Evolutionary conservation across 2,329 filamentous ascomycete species (phyloP), one percentile per base, ranked within the genome.

Genomic region (Pseudogymnoascus sp.): DNA sequence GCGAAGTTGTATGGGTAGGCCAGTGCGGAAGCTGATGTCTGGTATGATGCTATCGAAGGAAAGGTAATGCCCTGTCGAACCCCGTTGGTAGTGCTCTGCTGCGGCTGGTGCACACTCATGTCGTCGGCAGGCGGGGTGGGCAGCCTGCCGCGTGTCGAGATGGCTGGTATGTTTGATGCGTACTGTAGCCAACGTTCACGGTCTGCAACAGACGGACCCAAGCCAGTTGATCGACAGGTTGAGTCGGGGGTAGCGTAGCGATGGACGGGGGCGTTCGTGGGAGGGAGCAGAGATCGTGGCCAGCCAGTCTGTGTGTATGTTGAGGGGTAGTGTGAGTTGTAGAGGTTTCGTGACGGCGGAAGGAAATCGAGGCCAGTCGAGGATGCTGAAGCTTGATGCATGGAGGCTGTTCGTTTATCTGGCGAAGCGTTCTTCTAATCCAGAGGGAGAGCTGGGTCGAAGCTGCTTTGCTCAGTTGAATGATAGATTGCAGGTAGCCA

Each of bases 111-210:
- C 44, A 70, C 67, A n/a, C 78, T 75, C 82, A 84, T 78, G 50
- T 77, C 75, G 75, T 83, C 80, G 67, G 75, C 72, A 42, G 80
- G 81, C 61, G 81, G 81, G 64, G 80, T 82, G 70, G 74, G 76
- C 69, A 82, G 77, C 65, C 81, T 80, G 66, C 67, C 68, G 62
- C 68, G 67, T 35, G 59, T 38, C 33, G 33, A 42, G 31, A 68
- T 65, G 4, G 70, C 67, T 59, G 70, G 65, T 64, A 70, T 67
- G 44, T 68, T 65, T 42, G 33, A 63, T 38, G 59, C 35, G 59
- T 40, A 35, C 23, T 31, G 63, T 70, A 72, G 59, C 59, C 59
- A 60, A n/a, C 59, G 33, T 40, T 42, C 38, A 38, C 60, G 35
- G 40, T 35, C 60, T 56, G 50, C 50, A 33, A 56, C 50, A 56